phyloP scores from a whole-genome alignment of 2,329 filamentous ascomycete genomes.

The Dissoconium aciculare region DNA sequence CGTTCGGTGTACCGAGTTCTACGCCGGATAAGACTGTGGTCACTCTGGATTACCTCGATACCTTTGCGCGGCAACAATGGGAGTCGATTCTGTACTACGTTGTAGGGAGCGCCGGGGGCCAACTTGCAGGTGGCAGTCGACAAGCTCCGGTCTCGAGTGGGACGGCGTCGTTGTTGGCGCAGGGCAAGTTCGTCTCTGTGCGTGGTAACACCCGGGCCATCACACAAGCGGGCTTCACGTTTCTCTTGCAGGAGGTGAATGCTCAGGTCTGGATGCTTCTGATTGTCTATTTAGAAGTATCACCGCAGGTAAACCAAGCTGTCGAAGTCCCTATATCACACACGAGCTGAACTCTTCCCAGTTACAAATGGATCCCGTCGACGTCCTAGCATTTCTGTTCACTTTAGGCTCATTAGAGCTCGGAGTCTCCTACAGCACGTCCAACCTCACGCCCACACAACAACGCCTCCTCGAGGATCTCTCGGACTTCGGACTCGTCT shows the following conservation, averaged over 20 bases:
- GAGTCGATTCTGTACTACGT: conserved; percentile 94
- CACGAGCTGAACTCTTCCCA: conserved; percentile 14
- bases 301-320: conserved; percentile 28
- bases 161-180: conserved; percentile 70
- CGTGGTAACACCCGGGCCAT: conserved; percentile 41
- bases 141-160: conserved; percentile 42
- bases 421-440: conserved; percentile 77
- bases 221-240: conserved; percentile 85
- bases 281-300: conserved; percentile 81
- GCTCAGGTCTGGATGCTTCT: conserved; percentile 94
- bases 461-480: conserved; percentile 81
- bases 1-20: conserved; percentile 74
- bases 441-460: conserved; percentile 66
- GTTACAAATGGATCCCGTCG: conserved; percentile 69
- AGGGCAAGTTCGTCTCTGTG: conserved; percentile 61
- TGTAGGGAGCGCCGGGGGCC: conserved; percentile 53
- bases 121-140: conserved; percentile 29
- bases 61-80: conserved; percentile 79
- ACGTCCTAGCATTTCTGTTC: conserved; percentile 92
- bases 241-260: conserved; percentile 86
- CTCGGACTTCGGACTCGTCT: conserved; percentile 83
- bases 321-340: neutral
- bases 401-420: conserved; percentile 87
- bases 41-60: conserved; percentile 60
- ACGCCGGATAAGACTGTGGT: conserved; percentile 48